Evolutionary conservation across 2,329 filamentous ascomycete genomes (phyloP).

Genomic region (Cercospora beticola): DNA sequence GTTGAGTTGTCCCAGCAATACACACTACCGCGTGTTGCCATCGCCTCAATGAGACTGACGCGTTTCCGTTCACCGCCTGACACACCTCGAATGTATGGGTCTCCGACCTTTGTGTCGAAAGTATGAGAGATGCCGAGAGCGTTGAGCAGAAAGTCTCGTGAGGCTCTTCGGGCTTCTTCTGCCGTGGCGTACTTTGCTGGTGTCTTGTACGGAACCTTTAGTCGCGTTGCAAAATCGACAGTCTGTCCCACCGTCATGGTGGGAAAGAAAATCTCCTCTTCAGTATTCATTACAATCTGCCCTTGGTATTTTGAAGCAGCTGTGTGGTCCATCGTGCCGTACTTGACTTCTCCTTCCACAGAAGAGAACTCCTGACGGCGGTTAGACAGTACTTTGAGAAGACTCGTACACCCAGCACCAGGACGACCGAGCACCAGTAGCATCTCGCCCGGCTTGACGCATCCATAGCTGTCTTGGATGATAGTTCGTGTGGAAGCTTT

Average conservation of each 20-base stretch:
- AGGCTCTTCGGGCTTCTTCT: constrained; percentile 31
- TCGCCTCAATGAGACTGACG: constrained; percentile 65
- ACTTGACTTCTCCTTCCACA: constrained; percentile 59
- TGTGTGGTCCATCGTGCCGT: constrained; percentile 47
- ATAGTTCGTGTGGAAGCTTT: constrained; percentile 53
- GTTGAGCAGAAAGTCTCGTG: constrained; percentile 54
- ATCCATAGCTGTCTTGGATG: constrained; percentile 60
- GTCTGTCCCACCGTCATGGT: constrained; percentile 57
- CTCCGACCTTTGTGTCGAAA: constrained; percentile 63
- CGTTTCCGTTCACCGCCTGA: constrained; percentile 68
- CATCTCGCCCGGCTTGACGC: constrained; percentile 59
- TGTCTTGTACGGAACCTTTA: constrained; percentile 48
- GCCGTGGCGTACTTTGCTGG: constrained; percentile 36
- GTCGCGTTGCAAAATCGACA: constrained; percentile 49
- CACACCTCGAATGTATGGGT: constrained; percentile 64
- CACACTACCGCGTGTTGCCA: constrained; percentile 57
- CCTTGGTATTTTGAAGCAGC: constrained; percentile 46
- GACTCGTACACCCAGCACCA: constrained; percentile 57
- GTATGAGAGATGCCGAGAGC: constrained; percentile 61
- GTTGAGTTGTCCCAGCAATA: constrained; percentile 68
- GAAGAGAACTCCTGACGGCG: constrained; percentile 44
- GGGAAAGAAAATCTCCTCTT: constrained; percentile 54
- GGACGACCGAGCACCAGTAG: constrained; percentile 32
- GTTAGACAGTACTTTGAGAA: constrained; percentile 70
- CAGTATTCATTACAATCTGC: constrained; percentile 47